phyloP scores from a whole-genome alignment of 108 stramenopile species.

The Skeletonema marinoi region DNA sequence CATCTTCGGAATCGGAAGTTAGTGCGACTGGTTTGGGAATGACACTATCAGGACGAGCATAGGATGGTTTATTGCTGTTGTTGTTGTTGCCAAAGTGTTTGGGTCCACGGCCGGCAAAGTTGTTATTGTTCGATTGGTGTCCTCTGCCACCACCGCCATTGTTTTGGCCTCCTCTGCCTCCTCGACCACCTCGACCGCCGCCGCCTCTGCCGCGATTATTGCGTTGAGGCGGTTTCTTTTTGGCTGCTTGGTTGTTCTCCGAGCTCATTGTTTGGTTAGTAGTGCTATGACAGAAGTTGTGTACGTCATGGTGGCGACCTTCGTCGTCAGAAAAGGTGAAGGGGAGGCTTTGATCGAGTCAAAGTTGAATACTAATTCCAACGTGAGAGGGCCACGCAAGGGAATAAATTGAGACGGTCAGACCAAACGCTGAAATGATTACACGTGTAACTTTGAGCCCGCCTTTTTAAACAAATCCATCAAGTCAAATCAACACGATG shows the following conservation, averaged over 20 bases:
- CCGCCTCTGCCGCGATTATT: neutral
- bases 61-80: neutral
- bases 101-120: slow-evolving; percentile 38
- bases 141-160: slow-evolving; percentile 9
- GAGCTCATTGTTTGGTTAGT: neutral
- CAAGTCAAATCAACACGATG: too few relatives aligned
- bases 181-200: slow-evolving; percentile 11
- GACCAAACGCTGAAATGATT: too few relatives aligned
- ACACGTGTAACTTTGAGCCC: too few relatives aligned
- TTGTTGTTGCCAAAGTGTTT: slow-evolving; percentile 19
- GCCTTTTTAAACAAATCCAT: too few relatives aligned
- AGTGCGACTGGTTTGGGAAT: slow-evolving; percentile 11
- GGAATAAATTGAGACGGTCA: too few relatives aligned
- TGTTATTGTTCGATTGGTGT: slow-evolving; percentile 1
- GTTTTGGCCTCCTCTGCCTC: neutral
- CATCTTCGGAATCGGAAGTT: slow-evolving; percentile 7
- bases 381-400: too few relatives aligned
- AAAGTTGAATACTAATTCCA: too few relatives aligned
- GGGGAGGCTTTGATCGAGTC: too few relatives aligned
- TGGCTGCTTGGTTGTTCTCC: neutral
- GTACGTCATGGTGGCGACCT: neutral
- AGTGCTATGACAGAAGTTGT: too few relatives aligned
- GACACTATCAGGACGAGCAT: slow-evolving; percentile 18
- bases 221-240: neutral
- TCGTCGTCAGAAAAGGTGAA: too few relatives aligned